phyloP scores from a whole-genome alignment of 2,329 filamentous ascomycete genomes.

The Neonectria sp. region DNA sequence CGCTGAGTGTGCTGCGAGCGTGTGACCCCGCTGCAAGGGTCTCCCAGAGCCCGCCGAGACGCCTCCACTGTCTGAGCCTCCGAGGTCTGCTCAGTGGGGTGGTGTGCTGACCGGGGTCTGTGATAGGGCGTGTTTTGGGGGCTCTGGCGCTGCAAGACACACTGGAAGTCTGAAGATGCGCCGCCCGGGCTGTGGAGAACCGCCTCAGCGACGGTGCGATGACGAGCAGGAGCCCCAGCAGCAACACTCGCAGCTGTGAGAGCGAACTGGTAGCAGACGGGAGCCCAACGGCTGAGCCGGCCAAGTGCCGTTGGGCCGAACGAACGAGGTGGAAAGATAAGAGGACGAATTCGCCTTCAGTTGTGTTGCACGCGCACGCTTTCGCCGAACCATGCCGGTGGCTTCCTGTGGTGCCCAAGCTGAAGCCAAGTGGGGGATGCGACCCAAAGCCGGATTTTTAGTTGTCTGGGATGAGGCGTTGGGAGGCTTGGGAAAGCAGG shows the following conservation, averaged over 20 bases:
- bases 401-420: conserved; percentile 39
- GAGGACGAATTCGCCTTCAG: background rate
- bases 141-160: conserved; percentile 18
- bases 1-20: conserved; percentile 17
- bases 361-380: background rate
- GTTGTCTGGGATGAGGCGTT: conserved; percentile 22
- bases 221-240: conserved; percentile 14
- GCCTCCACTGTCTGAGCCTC: conserved; percentile 5
- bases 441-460: conserved; percentile 44
- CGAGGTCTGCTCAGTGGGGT: conserved; percentile 6
- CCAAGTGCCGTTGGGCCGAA: conserved; percentile 9
- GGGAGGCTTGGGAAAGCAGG: conserved; percentile 20
- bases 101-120: conserved; percentile 41
- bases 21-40: conserved; percentile 44
- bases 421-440: conserved; percentile 44
- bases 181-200: background rate
- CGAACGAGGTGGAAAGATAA: background rate
- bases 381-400: conserved; percentile 14
- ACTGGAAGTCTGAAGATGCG: background rate
- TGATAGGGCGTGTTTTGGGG: conserved; percentile 36
- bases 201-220: background rate
- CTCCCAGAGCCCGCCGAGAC: conserved; percentile 7
- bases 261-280: conserved; percentile 5
- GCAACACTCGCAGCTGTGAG: background rate
- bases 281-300: conserved; percentile 12